Evolutionary conservation across 352 stramenopile genomes (phyloP), one percentile per base, ranked within the genome.

Genomic region (Peronosclerospora sorghi): DNA sequence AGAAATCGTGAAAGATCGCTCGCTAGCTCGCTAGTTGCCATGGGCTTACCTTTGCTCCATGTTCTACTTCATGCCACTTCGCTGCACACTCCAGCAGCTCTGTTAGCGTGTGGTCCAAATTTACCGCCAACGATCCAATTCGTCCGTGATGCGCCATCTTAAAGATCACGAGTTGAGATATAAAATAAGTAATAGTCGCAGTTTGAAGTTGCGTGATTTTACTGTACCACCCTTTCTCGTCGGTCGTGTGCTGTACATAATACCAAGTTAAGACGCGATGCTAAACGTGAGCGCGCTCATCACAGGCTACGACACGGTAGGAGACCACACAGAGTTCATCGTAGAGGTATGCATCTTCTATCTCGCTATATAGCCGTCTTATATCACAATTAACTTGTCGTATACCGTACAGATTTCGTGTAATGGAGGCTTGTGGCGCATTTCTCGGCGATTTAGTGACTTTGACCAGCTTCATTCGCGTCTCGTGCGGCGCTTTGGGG

Each of bases 251-350:
- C n/a, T n/a, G n/a, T n/a, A n/a, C n/a, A n/a, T n/a, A n/a, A n/a
- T n/a, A n/a, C n/a, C n/a, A n/a, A n/a, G n/a, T n/a, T n/a, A n/a
- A n/a, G n/a, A n/a, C n/a, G 62, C 62, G 56, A 68, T 80, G 56
- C 62, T 87, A 38, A 86, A 86, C 56, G 69, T 87, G 39, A 84
- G 68, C 52, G 74, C 77, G 59, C 59, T 87, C 23, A 78, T 90
- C 53, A 86, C 77, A 51, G 67, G 73, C 59, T 80, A 85, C 58
- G 73, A 90, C 52, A 84, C 73, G 18, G 74, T 90, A 24, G 77
- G 73, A 36, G 77, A 90, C 62, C 77, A 90, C 71, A 90, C 77
- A 32, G 77, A 90, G 66, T 90, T 86, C 57, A 64, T 86, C 45
- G 65, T 83, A 20, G 73, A 90, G 74, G 77, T 67, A 15, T 36